Base-by-base conservation (phyloP, 1,284 basidiomycete genomes). In the Peniophora sp. region DNA sequence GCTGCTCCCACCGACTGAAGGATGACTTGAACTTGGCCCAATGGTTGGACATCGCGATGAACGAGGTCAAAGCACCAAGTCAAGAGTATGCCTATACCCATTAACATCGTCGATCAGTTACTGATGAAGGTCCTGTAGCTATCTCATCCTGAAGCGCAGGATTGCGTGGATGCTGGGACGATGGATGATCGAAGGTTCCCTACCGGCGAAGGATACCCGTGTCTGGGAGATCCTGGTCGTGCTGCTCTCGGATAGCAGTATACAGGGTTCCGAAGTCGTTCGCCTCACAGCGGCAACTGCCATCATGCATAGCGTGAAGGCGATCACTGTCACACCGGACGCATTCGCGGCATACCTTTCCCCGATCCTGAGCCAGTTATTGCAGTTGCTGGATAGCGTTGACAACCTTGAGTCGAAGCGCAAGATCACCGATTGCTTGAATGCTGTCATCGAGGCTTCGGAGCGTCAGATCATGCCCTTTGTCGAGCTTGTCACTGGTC, bases 111-210 rank as follows among this genome's bases (percentile, higher is more conserved):
- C 14, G 47, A 14, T 14, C 14, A 43, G 41, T 24, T 35, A 37
- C 32, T 32, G 12, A 15, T 42, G n/a, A n/a, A n/a, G n/a, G n/a
- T n/a, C n/a, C n/a, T 14, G 52, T 32, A 93, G 89, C 51, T 91
- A 87, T 60, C 87, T 89, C 0, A 88, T 95, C 46, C 78, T 95
- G 53, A 93, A 95, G 67, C 81, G 92, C 18, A 80, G 92, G 41
- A 87, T 95, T 54, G 92, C 91, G 0, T 94, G 92, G 91, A 68
- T 94, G 5, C 78, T 96, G 42, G 92, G 92, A 12, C 88, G 86
- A 73, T 92, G 88, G 83, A 76, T 90, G 22, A 72, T 76, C 3
- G 84, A 89, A 50, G 75, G 79, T 54, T 83, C 79, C 54, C 70
- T 73, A 27, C 70, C 75, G 17, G 75, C 84, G 2, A 82, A 82